phyloP scores from a whole-genome alignment of 176 grass and related monocot species.

The Hsuehochloa calcarea region DNA sequence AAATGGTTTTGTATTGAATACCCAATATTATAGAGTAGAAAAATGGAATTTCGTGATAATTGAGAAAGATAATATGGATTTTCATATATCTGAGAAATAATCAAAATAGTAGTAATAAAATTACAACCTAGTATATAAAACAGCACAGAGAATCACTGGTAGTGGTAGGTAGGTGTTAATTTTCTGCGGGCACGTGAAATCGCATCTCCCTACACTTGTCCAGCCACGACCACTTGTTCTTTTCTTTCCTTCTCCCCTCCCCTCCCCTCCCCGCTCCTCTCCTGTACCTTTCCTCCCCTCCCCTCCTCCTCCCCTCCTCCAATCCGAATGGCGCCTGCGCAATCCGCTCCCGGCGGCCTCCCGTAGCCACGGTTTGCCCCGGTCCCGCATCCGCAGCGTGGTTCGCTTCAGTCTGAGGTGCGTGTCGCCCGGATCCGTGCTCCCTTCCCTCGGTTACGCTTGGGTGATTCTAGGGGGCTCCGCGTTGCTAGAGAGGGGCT shows the following conservation, averaged over 20 bases:
- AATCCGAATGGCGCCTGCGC: constrained; percentile 40
- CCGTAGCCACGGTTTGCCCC: background rate
- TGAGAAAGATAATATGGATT: too few species aligned
- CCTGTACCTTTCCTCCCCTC: background rate
- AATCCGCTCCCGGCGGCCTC: background rate
- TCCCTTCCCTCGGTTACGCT: background rate
- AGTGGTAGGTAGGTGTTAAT: too few species aligned
- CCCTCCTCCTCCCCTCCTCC: background rate
- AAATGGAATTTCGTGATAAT: too few species aligned
- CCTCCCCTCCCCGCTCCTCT: background rate
- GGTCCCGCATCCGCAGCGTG: background rate
- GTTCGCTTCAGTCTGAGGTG: constrained; percentile 27
- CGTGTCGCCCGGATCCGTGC: constrained; percentile 33
- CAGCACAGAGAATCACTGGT: too few species aligned
- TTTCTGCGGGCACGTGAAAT: constrained; percentile 35
- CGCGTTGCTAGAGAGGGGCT: background rate
- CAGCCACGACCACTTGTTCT: constrained; percentile 43
- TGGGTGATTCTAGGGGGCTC: background rate
- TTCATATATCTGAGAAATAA: too few species aligned
- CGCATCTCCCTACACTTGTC: constrained; percentile 13
- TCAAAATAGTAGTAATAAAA: too few species aligned
- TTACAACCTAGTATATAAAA: too few species aligned
- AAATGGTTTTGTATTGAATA: too few species aligned
- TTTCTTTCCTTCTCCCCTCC: constrained; percentile 38
- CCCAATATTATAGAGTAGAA: too few species aligned